Conservation (phyloP, 2,329 filamentous ascomycete species). For the Volutella citrinella region DNA sequence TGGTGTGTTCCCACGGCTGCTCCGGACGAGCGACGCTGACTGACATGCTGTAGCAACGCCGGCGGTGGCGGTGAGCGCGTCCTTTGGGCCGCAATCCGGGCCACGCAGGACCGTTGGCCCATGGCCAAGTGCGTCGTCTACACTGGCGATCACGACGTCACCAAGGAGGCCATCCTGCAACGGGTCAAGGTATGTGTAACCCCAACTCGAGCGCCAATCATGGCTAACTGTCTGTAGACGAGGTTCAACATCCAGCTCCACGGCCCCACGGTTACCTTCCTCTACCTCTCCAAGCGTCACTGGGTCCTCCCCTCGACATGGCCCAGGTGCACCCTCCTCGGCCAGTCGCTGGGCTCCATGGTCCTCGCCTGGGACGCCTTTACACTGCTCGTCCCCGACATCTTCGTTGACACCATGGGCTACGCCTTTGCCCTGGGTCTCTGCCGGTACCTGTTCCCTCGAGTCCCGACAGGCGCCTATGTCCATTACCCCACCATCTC, state of each 20-base stretch:
- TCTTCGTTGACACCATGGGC: slow-evolving; percentile 97
- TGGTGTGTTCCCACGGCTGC: slow-evolving; percentile 56
- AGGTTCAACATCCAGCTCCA: slow-evolving; percentile 93
- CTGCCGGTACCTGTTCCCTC: slow-evolving; percentile 75
- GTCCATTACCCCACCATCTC: slow-evolving; percentile 98
- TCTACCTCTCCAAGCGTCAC: slow-evolving; percentile 85
- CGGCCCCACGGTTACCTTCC: slow-evolving; percentile 76
- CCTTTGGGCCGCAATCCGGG: slow-evolving; percentile 90
- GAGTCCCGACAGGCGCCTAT: slow-evolving; percentile 83
- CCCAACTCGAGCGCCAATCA: background rate
- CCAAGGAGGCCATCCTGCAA: slow-evolving; percentile 73
- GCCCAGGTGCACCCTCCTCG: slow-evolving; percentile 87
- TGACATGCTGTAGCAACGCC: slow-evolving; percentile 66
- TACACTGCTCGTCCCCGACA: slow-evolving; percentile 83
- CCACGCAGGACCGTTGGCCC: slow-evolving; percentile 86
- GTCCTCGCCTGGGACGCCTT: slow-evolving; percentile 90
- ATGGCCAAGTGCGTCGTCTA: slow-evolving; percentile 89
- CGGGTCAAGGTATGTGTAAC: slow-evolving; percentile 79
- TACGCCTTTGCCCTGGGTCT: slow-evolving; percentile 89
- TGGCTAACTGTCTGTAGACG: slow-evolving; percentile 44
- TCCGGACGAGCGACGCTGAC: slow-evolving; percentile 1
- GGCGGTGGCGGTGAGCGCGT: slow-evolving; percentile 95
- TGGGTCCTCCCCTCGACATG: slow-evolving; percentile 86
- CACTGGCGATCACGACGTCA: slow-evolving; percentile 88
- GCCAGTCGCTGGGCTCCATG: slow-evolving; percentile 89